Base-by-base conservation (phyloP, 345 rosid species). In the Boechera retrofracta region DNA sequence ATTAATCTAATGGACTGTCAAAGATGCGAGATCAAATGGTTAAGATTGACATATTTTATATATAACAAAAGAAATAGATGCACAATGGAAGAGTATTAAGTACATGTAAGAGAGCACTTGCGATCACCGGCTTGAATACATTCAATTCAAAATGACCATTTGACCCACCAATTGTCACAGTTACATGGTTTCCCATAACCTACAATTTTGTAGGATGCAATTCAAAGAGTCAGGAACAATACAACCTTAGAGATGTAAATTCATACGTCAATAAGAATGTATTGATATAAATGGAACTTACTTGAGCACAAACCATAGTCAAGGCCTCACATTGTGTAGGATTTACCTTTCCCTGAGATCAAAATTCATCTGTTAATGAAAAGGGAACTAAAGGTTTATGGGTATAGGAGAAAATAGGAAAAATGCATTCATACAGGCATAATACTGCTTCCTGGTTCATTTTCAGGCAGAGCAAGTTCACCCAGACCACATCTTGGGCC, bases 401-500 rank as follows among this genome's bases (percentile, higher is more conserved):
- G 11, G 42, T 9, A 38, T 2, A 38, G 42, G 42, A 38, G 42
- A 38, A 38, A 33, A 65, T 65, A 28, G 67, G 38, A 72, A 45
- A 18, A 64, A n/a, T 39, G 44, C 13, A 58, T 69, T 15, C 69
- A 67, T 87, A 94, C 98, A 47, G 97, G 98, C 98, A 94, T 94
- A 64, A 91, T 94, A 82, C 97, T 94, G 89, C 98, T 94, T 73
- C 97, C 98, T 10, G 96, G 96, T 83, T 94, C 98, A 74, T 94
- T 94, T 87, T 94, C 98, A 77, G 97, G 98, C 74, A 94, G 94
- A 86, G 86, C 82, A 72, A 94, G 97, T 80, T 94, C 98, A 67
- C 98, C 98, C 32, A 94, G 96, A 71, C 98, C 98, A 58, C 96
- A 94, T 71, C 97, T 87, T 58, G 98, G 98, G 76, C 97, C 98